A percentile compares a stretch with the other conserved stretches of the same genome.
Conservation (phyloP, 805 yeast genomes). For the Hyphopichia homilentoma region DNA sequence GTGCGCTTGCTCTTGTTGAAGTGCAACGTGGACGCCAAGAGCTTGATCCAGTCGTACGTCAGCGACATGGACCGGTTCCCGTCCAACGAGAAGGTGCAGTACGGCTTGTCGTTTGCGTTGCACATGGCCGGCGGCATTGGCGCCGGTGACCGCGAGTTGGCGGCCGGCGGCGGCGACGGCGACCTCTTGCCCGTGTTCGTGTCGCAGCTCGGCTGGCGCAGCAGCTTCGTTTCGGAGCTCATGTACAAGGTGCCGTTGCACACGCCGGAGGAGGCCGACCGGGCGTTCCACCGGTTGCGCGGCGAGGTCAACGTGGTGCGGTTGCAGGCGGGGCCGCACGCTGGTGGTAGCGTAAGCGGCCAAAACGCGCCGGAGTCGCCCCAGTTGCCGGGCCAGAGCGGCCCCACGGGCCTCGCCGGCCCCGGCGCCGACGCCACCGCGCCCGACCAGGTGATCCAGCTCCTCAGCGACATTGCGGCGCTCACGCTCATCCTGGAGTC, state of each 20-base stretch:
- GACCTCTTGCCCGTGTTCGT: conserved; percentile 69
- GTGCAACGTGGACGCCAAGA: conserved; percentile 71
- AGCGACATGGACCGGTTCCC: conserved; percentile 37
- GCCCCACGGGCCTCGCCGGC: conserved; percentile 38
- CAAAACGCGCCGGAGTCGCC: too few species aligned
- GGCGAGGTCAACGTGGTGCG: conserved; percentile 17
- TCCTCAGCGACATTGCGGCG: conserved; percentile 45
- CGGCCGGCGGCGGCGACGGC: conserved; percentile 30
- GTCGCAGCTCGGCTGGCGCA: conserved; percentile 74
- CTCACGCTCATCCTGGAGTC: conserved; percentile 27
- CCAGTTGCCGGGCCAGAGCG: conserved; percentile 9
- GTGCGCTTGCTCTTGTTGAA: conserved; percentile 50
- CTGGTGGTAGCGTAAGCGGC: too few species aligned
- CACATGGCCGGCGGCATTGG: conserved; percentile 77
- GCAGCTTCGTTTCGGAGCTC: conserved; percentile 32
- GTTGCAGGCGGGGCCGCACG: conserved; percentile 5
- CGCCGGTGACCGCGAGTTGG: conserved; percentile 63
- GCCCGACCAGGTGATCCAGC: conserved; percentile 31
- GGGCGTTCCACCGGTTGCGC: conserved; percentile 25
- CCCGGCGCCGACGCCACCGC: conserved; percentile 41
- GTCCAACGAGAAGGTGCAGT: conserved; percentile 41
- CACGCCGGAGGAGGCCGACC: conserved; percentile 22
- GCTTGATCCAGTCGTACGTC: conserved; percentile 74
- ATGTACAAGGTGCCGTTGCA: conserved; percentile 26
- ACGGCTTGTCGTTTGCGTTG: conserved; percentile 87